Evolutionary conservation across 129 eudicot species (phyloP), one percentile per base, ranked within the genome.

Genomic region (Smallanthus sonchifolius): DNA sequence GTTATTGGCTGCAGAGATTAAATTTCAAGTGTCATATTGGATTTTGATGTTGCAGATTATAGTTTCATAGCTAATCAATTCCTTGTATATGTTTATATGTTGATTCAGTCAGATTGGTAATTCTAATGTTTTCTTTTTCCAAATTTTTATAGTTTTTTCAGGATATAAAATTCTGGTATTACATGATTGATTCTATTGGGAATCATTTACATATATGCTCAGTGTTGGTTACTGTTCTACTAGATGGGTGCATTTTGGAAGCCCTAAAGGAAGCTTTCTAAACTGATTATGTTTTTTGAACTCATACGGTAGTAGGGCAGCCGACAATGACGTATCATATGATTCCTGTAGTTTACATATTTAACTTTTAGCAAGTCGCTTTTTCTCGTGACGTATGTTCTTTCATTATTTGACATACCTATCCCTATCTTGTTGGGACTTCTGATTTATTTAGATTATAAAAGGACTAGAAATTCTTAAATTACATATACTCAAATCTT

Each of bases 171-270:
- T 42, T 14, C 14, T n/a, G 73, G 15, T n/a, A 65, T 38, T 11
- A 39, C 74, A 51, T 75, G 68, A 67, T 67, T 76, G 10, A 51
- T 51, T 28, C 51, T 65, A 48, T 75, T 48, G 63, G 10, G 48
- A 63, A 37, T 63, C 32, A n/a, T 15, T 37, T 16, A 38, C 14
- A 37, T 64, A n/a, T 52, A 35, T 59, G 75, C 1, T 37, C 38
- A 70, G 44, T 70, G 65, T 40, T 54, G 37, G 38, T 36, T 52
- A 70, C 7, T 37, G 28, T 40, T 39, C 4, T 8, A 39, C 45
- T 35, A 34, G 42, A 56, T 15, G 37, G 43, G 13, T 61, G 42
- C 67, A 34, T 61, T 61, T 15, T 61, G 67, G 67, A 61, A 6
- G 39, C 65, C 16, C 38, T 59, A 59, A 34, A 30, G 39, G 65